Base-by-base conservation (phyloP, 2,329 filamentous ascomycete genomes). In the Phaeophleospora eucalypticola region DNA sequence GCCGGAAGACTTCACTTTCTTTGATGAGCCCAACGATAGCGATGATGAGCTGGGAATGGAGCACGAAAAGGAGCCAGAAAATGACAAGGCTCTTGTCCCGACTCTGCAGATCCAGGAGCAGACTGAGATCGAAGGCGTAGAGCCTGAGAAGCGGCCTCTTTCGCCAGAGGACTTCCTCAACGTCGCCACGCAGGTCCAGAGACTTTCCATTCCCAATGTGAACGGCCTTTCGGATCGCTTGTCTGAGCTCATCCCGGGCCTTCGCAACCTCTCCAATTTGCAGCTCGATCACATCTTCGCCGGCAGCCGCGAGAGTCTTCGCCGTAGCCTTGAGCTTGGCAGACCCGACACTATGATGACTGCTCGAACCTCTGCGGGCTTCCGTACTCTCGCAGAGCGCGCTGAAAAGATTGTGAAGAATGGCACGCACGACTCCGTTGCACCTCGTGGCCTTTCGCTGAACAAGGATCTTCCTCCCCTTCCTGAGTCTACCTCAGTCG, bases 201-300 rank as follows among this genome's bases (percentile, higher is more conserved):
- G 68, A 21, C 57, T 76, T 17, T 69, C 68, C 3, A 69, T 76
- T 18, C 73, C 73, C 14, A 73, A 69, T 3, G 66, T 75, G 14
- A 64, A 63, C 20, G 69, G 65, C 9, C 61, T 76, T 6, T 74
- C 72, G 2, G 65, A 73, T 41, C 66, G 71, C 16, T 58, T 76
- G 10, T 73, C 72, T 0, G 69, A 71, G 56, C 61, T 74, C 10
- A 53, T 75, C 15, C 73, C 72, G 4, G 68, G 69, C 8, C 52
- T 76, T 41, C 65, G 60, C 18, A 67, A 68, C 41, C 36, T 58
- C 14, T 48, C 52, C 16, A 61, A 58, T 35, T 62, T 70, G 36
- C 65, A 68, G 44, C 62, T 67, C 17, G 64, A 66, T 27, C 66
- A 63, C 38, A 49, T 64, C 12, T 52, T 66, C 15, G 57, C 64